phyloP scores from a whole-genome alignment of 192 early-diverging fungal species.

The Entomortierella parvispora region DNA sequence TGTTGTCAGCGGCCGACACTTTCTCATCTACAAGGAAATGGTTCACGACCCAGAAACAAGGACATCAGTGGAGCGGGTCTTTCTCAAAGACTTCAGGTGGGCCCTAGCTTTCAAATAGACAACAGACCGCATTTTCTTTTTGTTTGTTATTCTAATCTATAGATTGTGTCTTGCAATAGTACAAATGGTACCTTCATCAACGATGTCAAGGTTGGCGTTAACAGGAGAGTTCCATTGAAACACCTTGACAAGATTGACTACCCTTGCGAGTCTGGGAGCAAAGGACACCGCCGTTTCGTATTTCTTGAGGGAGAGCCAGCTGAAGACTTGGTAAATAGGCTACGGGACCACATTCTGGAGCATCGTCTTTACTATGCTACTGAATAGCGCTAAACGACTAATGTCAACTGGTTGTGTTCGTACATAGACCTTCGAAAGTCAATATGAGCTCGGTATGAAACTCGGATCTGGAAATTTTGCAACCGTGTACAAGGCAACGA shows the following conservation, averaged over 20 bases:
- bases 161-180: conserved; percentile 35
- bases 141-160: not conserved
- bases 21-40: conserved; percentile 46
- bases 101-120: not conserved
- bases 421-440: conserved; percentile 53
- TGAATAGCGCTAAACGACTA: too few species aligned
- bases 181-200: conserved; percentile 81
- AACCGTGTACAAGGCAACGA: conserved; percentile 65
- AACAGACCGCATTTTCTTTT: not conserved
- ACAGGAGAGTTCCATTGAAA: conserved; percentile 60
- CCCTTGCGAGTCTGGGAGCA: conserved; percentile 51
- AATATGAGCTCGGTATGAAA: conserved; percentile 35
- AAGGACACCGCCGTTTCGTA: conserved; percentile 19
- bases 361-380: too few species aligned
- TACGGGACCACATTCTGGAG: not conserved
- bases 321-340: conserved; percentile 15
- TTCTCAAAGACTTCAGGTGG: conserved; percentile 50
- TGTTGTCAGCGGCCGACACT: conserved; percentile 41
- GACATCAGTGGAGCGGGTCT: conserved; percentile 42
- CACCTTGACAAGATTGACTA: conserved; percentile 74
- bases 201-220: conserved; percentile 60
- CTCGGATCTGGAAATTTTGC: conserved; percentile 70
- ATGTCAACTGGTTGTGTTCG: too few species aligned
- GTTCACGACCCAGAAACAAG: conserved; percentile 28
- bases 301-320: conserved; percentile 48